Evolutionary conservation across 768 basidiomycete species (phyloP), one percentile per base, ranked within the genome.

Genomic region (Trametes cubensis): DNA sequence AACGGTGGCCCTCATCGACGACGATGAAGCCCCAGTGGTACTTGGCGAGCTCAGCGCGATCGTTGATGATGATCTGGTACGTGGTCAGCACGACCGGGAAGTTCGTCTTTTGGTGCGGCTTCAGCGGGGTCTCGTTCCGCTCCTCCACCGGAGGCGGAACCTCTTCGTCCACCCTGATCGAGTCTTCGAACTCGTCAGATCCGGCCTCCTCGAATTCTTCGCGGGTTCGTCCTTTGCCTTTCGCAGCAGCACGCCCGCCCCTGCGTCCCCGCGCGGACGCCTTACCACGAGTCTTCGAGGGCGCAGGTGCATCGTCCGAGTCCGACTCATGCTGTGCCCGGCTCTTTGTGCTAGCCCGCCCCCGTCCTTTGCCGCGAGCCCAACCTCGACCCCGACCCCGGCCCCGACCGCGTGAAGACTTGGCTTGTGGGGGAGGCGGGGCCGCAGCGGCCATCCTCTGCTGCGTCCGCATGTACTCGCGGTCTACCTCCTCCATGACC

Each of bases 1-100:
- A 74, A 23, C 96, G 81, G 75, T 99, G 97, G 0, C 96, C 94
- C 75, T 96, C 94, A 71, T 95, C 94, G 2, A 99, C 96, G 61
- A 98, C 92, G 71, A 98, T 93, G 71, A 95, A 97, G 25, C 91
- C 87, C 89, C 90, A 93, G 45, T 83, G 76, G 71, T 90, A 91
- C 61, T 81, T 81, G 48, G 78, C 74, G 55, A 90, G 81, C 67
- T 87, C 82, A 40, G 79, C 74, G 30, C 87, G 84, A 73, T 97
- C 91, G 62, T 85, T 89, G 70, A 95, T 95, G 66, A 95, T 85
- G 72, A 98, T 91, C 72, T 98, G 92, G 73, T 94, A 96, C 2
- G 94, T 97, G 4, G 95, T 97, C 18, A 96, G 72, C 26, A 92
- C 84, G n/a, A 94, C 82, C 3, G 92, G 92, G 71, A 94, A 93